Evolutionary conservation across 352 stramenopile species (phyloP).

Genomic region (Globisporangium camurandrum): DNA sequence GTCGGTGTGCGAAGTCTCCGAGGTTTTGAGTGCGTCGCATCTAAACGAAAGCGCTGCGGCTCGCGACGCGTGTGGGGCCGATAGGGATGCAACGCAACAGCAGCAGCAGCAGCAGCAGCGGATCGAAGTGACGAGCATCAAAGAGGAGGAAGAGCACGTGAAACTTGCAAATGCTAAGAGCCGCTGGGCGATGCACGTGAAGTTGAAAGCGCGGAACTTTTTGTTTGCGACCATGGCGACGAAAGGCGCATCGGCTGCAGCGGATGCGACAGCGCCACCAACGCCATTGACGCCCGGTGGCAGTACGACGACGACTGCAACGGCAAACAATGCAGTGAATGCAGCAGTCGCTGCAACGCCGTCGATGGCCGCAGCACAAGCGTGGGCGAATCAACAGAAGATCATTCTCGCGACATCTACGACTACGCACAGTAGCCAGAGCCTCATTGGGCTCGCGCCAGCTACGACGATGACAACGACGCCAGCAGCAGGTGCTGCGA

Average conservation of each 20-base stretch:
- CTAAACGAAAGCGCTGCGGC: no score
- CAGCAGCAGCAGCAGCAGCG: constrained; percentile 55
- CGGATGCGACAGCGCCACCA: constrained; percentile 6
- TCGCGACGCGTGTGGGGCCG: no score
- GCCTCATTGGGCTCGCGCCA: no score
- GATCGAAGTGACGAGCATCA: constrained; percentile 80
- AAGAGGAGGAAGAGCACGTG: constrained; percentile 73
- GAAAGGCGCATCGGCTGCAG: constrained; percentile 10
- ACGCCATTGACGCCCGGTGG: not conserved
- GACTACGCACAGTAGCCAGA: no score
- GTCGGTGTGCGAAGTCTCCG: constrained; percentile 60
- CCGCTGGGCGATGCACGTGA: constrained; percentile 80
- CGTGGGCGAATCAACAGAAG: constrained; percentile 75
- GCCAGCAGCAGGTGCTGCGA: constrained; percentile 38
- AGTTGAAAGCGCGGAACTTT: constrained; percentile 76
- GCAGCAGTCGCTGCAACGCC: constrained; percentile 16
- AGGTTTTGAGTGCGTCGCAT: constrained; percentile 63
- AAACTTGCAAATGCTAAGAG: constrained; percentile 81
- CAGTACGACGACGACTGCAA: constrained; percentile 7
- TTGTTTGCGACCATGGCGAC: constrained; percentile 48
- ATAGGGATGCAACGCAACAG: no score
- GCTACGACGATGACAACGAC: no score
- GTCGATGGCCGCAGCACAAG: constrained; percentile 43
- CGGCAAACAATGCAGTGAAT: no score
- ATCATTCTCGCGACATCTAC: constrained; percentile 45